phyloP scores from a whole-genome alignment of 257 asterid genomes.

The Solanum sejunctum region DNA sequence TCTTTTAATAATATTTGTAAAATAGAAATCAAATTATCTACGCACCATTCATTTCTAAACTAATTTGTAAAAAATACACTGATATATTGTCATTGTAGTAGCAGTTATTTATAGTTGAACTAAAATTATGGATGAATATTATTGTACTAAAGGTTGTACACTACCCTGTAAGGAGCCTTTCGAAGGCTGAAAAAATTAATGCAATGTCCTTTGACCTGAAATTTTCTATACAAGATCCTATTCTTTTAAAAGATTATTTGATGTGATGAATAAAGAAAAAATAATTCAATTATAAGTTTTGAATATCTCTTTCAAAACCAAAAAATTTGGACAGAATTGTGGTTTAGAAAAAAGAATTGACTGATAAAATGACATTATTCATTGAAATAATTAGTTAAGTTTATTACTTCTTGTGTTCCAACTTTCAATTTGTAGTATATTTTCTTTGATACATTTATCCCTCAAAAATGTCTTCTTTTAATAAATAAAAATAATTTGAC shows the following conservation, averaged over 20 bases:
- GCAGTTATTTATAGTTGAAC: background rate
- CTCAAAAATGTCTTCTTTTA: too few species aligned
- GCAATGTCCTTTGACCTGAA: background rate
- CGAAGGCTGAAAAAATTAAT: background rate
- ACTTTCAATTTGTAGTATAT: too few species aligned
- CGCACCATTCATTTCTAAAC: background rate
- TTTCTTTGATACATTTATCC: too few species aligned
- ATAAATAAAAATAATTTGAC: too few species aligned
- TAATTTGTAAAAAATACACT: background rate
- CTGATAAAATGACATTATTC: background rate
- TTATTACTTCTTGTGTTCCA: too few species aligned
- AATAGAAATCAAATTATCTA: too few species aligned
- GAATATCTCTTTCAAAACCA: too few species aligned
- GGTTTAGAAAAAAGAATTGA: background rate
- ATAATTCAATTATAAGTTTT: too few species aligned
- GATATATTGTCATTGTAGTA: background rate
- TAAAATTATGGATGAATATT: background rate
- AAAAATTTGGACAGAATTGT: background rate
- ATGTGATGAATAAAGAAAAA: too few species aligned
- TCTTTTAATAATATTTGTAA: too few species aligned
- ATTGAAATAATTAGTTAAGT: background rate
- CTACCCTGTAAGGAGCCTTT: background rate
- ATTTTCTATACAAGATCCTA: background rate
- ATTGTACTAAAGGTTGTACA: background rate
- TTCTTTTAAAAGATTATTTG: too few species aligned